Percentiles rank a stretch among this genome's conserved stretches.
These are phyloP conservation scores for Pulveroboletus sp. DNA, from an alignment of 768 basidiomycete genomes.

Conservation along the genomic window DNA sequence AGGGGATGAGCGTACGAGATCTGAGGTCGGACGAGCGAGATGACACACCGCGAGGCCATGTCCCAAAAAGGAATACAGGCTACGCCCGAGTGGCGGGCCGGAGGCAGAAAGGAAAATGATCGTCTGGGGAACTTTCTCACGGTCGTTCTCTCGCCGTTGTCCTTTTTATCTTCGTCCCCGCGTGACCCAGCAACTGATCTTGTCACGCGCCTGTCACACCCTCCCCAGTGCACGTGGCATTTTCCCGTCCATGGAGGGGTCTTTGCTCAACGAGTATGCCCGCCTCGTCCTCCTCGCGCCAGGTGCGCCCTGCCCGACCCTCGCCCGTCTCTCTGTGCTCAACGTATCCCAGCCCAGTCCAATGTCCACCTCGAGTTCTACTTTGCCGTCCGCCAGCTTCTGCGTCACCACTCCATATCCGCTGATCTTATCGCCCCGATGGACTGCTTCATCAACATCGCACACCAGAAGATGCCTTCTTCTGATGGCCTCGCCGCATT, in stretches of 20 bases:
- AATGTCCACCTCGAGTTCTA: not conserved
- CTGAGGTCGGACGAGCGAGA: not conserved
- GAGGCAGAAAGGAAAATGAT: constrained; percentile 34
- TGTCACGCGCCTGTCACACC: constrained; percentile 35
- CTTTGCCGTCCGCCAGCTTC: not conserved
- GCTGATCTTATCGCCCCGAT: not conserved
- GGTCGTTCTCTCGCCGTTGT: constrained; percentile 39
- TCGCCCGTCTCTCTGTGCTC: not conserved
- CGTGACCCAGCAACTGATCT: constrained; percentile 37
- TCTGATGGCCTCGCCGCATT: constrained; percentile 29
- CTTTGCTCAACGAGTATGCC: not conserved
- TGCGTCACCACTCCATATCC: not conserved
- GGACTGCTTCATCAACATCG: constrained; percentile 40
- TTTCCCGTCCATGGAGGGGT: not conserved
- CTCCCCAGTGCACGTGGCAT: not conserved
- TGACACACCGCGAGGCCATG: constrained; percentile 71
- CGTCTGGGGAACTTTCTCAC: constrained; percentile 51
- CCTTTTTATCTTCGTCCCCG: constrained; percentile 58
- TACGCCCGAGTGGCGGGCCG: constrained; percentile 45
- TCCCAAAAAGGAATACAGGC: constrained; percentile 48
- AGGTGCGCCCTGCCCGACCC: not conserved
- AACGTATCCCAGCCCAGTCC: not conserved
- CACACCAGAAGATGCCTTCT: constrained; percentile 49
- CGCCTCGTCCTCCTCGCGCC: not conserved
- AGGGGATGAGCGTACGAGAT: not conserved